Base-by-base conservation (phyloP, 208 protist genomes). In the Crithidia thermophila region DNA sequence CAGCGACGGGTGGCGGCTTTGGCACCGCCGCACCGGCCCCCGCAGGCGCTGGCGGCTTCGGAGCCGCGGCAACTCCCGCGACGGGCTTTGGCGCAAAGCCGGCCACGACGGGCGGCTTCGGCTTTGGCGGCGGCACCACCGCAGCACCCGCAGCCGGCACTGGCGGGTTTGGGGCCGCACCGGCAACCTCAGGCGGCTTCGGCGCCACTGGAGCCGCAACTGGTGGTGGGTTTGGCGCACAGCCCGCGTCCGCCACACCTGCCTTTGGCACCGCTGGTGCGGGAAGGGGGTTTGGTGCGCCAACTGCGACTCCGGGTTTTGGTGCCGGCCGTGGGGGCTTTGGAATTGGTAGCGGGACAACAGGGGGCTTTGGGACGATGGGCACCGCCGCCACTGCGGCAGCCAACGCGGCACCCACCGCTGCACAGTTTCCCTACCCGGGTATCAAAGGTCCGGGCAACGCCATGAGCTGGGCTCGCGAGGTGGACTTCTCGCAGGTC, bases 371-470 rank as follows among this genome's bases (percentile, higher is more conserved):
- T 33, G 57, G 67, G n/a, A 20, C 28, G 8, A 20, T 47, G 21
- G 55, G 30, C 34, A 40, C 37, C 33, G 36, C 40, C 16, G 31
- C 50, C 10, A 25, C 33, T 51, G 52, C 46, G 36, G 45, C 71
- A 5, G 45, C 57, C 0, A 40, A 46, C 14, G 45, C 52, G 8
- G 49, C 36, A 23, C 60, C 72, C 14, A 71, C 75, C 34, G 51
- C 63, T 33, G 76, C 82, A 57, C 69, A 77, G n/a, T 84, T 71
- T 28, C 85, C 75, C 4, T 90, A 91, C 65, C 74, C 76, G 6
- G 83, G 90, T 20, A 82, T 92, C 34, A 88, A 87, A 49, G 82
- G 90, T 4, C 82, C 85, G 14, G 87, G 90, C 34, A 83, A 90
- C 39, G 77, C 74, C 16, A 79, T 69, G 27, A 80, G 77, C 52